These are phyloP conservation scores for Nakazawaea wickerhamii DNA, from an alignment of 805 yeast genomes.

Conservation along the genomic window DNA sequence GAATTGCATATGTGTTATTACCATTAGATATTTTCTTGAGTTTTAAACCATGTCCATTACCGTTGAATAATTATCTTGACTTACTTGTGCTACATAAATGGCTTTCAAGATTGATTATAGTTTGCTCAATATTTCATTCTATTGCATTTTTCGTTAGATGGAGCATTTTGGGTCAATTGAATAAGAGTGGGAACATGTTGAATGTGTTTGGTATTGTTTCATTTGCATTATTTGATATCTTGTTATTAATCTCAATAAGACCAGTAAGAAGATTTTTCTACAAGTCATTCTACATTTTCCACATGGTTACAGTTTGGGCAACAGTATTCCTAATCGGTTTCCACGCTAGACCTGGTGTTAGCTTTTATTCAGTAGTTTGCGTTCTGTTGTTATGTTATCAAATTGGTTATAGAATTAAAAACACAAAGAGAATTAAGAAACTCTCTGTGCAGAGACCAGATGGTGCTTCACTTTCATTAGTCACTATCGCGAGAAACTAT, in stretches of 20 bases:
- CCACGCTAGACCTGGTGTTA: slow-evolving; percentile 72
- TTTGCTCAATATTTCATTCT: slow-evolving; percentile 43
- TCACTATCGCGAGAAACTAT: slow-evolving; percentile 18
- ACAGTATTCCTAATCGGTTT: slow-evolving; percentile 40
- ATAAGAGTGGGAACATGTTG: slow-evolving; percentile 29
- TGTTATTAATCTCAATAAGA: slow-evolving; percentile 41
- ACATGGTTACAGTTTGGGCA: slow-evolving; percentile 43
- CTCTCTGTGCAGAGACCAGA: slow-evolving; percentile 18
- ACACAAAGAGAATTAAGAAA: slow-evolving; percentile 18
- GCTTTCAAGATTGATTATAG: slow-evolving; percentile 54
- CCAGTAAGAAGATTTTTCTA: slow-evolving; percentile 47
- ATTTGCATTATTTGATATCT: slow-evolving; percentile 28
- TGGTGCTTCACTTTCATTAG: slow-evolving; percentile 19
- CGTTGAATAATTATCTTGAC: slow-evolving; percentile 45
- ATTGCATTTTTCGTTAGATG: slow-evolving; percentile 47
- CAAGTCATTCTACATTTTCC: slow-evolving; percentile 49
- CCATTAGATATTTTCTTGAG: slow-evolving; percentile 55
- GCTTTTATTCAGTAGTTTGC: slow-evolving; percentile 27
- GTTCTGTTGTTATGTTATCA: slow-evolving; percentile 31
- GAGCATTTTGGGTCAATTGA: slow-evolving; percentile 31
- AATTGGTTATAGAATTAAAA: slow-evolving; percentile 27
- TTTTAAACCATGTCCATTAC: slow-evolving; percentile 49
- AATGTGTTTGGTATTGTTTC: slow-evolving; percentile 53
- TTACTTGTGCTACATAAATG: slow-evolving; percentile 61
- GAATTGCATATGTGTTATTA: slow-evolving; percentile 52